A percentile compares a stretch with the other conserved stretches of the same genome.
These are phyloP conservation scores for Populus hybrid DNA, from an alignment of 441 rosid species.

Conservation along the genomic window DNA sequence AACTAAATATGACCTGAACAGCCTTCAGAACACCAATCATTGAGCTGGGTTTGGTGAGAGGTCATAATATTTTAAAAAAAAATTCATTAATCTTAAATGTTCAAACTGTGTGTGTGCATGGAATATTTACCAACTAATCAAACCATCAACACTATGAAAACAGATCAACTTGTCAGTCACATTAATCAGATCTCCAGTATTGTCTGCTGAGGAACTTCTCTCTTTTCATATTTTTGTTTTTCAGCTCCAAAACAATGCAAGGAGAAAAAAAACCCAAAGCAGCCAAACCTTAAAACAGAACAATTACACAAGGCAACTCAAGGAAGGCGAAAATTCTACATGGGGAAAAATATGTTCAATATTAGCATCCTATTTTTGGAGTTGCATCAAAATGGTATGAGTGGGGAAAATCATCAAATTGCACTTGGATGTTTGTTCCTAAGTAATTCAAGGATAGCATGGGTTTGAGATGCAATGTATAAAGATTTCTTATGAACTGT, in stretches of 20 bases:
- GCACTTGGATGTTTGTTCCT: not conserved
- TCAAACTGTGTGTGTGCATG: too few species aligned
- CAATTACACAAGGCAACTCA: too few species aligned
- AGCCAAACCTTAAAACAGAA: not conserved
- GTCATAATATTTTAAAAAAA: not conserved
- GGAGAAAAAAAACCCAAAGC: not conserved
- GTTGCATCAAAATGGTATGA: not conserved
- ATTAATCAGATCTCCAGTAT: too few species aligned
- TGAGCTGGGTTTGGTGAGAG: not conserved
- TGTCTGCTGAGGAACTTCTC: too few species aligned
- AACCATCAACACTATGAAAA: too few species aligned
- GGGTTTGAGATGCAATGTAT: not conserved
- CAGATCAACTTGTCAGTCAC: too few species aligned
- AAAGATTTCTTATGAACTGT: not conserved
- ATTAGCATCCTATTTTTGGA: not conserved
- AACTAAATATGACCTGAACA: not conserved
- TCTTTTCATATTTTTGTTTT: too few species aligned
- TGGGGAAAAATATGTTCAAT: too few species aligned
- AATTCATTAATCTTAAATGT: not conserved
- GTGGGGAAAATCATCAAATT: not conserved
- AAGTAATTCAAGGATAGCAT: not conserved
- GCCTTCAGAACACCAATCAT: not conserved
- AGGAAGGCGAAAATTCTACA: too few species aligned
- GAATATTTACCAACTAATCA: too few species aligned
- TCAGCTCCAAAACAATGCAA: too few species aligned